Conservation (phyloP, 352 stramenopile genomes). For the Pythium sp. region DNA sequence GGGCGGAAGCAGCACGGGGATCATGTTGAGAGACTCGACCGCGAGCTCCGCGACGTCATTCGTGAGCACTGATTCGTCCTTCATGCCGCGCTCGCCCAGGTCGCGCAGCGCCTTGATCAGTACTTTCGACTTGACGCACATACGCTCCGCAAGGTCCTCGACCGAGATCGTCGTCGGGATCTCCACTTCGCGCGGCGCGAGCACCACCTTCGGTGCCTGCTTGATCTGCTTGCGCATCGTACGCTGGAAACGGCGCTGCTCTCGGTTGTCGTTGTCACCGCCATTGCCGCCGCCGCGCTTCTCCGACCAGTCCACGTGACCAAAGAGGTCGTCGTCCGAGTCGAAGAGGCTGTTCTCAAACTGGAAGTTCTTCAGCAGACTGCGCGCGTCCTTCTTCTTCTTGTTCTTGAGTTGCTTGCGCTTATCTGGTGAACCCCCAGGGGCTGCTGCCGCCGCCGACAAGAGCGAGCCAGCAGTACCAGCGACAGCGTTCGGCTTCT, state of each 20-base stretch:
- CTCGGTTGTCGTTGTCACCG: conserved; percentile 44
- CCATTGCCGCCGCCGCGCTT: conserved; percentile 9
- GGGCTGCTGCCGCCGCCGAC: conserved; percentile 20
- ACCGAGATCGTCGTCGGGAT: conserved; percentile 72
- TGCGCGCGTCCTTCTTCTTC: conserved; percentile 73
- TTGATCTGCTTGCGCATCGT: conserved; percentile 53
- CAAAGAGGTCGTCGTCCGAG: conserved; percentile 60
- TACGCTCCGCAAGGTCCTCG: conserved; percentile 77
- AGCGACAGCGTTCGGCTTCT: conserved; percentile 16
- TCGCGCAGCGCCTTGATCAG: conserved; percentile 64
- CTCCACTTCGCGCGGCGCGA: conserved; percentile 69
- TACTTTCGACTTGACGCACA: conserved; percentile 72
- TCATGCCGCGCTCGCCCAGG: conserved; percentile 63
- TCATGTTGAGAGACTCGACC: conserved; percentile 83
- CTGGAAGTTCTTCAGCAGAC: conserved; percentile 77
- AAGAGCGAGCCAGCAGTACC: conserved; percentile 29
- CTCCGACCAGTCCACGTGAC: conserved; percentile 73
- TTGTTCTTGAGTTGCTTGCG: conserved; percentile 69
- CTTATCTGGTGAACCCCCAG: conserved; percentile 20
- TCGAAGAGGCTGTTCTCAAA: conserved; percentile 88
- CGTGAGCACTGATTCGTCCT: conserved; percentile 68
- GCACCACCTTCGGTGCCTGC: conserved; percentile 30
- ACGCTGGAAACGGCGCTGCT: conserved; percentile 63
- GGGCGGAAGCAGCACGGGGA: conserved; percentile 75
- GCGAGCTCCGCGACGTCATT: conserved; percentile 79